Evolutionary conservation across 2,329 filamentous ascomycete species (phyloP).

Genomic region (Westerdykella sp.): DNA sequence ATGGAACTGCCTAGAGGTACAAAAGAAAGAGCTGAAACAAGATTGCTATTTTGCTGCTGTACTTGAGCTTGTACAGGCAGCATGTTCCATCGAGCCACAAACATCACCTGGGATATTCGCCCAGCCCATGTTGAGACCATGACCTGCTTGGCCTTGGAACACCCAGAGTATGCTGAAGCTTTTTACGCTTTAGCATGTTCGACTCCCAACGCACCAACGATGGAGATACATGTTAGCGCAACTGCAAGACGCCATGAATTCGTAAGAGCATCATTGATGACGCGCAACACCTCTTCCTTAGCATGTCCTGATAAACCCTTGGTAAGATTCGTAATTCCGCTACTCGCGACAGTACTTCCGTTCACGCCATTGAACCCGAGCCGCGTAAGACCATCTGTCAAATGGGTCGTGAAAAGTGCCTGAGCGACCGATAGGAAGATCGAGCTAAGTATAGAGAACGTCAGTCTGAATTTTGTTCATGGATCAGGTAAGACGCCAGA

Average conservation of each 20-base stretch:
- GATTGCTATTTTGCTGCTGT: too few relatives aligned
- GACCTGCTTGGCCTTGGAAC: too few relatives aligned
- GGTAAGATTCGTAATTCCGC: conserved; percentile 1
- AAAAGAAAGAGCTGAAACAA: too few relatives aligned
- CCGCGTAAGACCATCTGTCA: not conserved
- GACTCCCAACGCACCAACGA: conserved; percentile 1
- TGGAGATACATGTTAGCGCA: not conserved
- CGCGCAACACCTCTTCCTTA: not conserved
- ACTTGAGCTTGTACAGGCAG: too few relatives aligned
- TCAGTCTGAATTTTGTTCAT: not conserved
- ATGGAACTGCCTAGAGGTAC: too few relatives aligned
- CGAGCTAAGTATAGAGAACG: not conserved
- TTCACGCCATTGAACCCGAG: not conserved
- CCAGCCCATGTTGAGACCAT: too few relatives aligned
- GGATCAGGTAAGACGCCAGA: not conserved
- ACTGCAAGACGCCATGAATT: conserved; percentile 1
- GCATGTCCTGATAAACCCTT: not conserved
- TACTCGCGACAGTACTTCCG: not conserved
- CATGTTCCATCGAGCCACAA: too few relatives aligned
- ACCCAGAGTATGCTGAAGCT: too few relatives aligned
- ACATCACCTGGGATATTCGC: too few relatives aligned
- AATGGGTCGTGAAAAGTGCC: conserved; percentile 1
- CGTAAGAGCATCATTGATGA: conserved; percentile 1
- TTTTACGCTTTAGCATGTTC: not conserved
- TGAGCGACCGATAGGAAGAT: conserved; percentile 3